These are phyloP conservation scores for Fusarium hostae DNA, from an alignment of 2,329 filamentous ascomycete species.

Conservation along the genomic window DNA sequence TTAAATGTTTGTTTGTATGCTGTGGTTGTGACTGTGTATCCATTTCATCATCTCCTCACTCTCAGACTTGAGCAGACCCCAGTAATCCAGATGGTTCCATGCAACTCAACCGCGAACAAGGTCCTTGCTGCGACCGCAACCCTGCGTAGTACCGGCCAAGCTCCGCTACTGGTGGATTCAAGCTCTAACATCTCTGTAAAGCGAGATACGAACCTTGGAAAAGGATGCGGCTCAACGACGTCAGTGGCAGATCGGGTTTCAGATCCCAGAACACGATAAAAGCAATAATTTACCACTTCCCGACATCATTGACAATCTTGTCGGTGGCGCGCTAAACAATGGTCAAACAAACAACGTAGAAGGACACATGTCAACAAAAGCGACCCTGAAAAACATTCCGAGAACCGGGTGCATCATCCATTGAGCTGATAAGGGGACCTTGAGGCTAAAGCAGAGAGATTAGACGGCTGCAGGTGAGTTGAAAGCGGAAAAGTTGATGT, in stretches of 20 bases:
- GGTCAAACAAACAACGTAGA: slow-evolving; percentile 1
- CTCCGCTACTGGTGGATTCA: slow-evolving; percentile 35
- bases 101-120: slow-evolving; percentile 16
- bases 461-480: slow-evolving; percentile 29
- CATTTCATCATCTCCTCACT: neutral
- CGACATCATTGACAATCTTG: neutral
- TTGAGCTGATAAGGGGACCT: slow-evolving; percentile 22
- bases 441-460: slow-evolving; percentile 31
- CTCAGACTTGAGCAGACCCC: slow-evolving; percentile 7
- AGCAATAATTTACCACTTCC: neutral
- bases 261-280: neutral
- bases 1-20: neutral
- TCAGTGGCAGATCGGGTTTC: slow-evolving; percentile 30
- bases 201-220: neutral
- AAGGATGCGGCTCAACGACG: slow-evolving; percentile 37
- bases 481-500: slow-evolving; percentile 20
- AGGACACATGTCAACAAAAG: neutral
- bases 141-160: slow-evolving; percentile 24
- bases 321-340: slow-evolving; percentile 15
- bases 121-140: slow-evolving; percentile 28
- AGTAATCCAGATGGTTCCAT: slow-evolving; percentile 33
- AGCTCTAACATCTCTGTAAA: neutral
- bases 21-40: neutral
- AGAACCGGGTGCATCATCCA: slow-evolving; percentile 32
- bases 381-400: slow-evolving; percentile 23